Conservation (phyloP, 1,284 basidiomycete genomes). For the Rhodotorula sp. region DNA sequence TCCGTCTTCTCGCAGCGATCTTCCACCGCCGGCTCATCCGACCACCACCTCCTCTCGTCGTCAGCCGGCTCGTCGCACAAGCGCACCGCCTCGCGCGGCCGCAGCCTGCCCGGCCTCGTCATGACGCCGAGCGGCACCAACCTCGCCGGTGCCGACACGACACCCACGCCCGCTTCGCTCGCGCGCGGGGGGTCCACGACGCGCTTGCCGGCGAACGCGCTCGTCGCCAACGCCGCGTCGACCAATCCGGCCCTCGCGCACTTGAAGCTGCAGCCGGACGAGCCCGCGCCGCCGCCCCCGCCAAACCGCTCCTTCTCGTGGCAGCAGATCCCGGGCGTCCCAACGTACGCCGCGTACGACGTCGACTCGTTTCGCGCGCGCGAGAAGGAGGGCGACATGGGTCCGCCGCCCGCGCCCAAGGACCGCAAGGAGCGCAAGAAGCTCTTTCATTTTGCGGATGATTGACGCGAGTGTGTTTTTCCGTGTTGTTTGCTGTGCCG, state of each 20-base stretch:
- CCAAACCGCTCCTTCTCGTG: not conserved
- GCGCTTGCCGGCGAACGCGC: not conserved
- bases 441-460: conserved; percentile 15
- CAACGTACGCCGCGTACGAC: conserved; percentile 12
- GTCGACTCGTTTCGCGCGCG: conserved; percentile 2
- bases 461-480: too few relatives aligned
- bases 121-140: conserved; percentile 10
- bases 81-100: not conserved
- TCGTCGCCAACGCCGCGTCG: conserved; percentile 17
- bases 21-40: conserved; percentile 15
- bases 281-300: not conserved
- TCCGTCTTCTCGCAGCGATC: conserved; percentile 8
- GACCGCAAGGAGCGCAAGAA: conserved; percentile 5
- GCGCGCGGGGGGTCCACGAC: not conserved
- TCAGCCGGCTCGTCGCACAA: conserved; percentile 14
- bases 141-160: not conserved
- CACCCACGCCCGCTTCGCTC: too few relatives aligned
- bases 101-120: not conserved
- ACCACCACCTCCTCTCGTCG: conserved; percentile 4
- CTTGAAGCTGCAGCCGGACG: not conserved
- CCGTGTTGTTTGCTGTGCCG: not conserved
- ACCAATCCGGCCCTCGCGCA: not conserved
- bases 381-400: not conserved
- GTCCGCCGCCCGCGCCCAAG: not conserved
- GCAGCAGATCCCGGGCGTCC: not conserved